Conservation (phyloP, 179 eudicot species). For the Drosera spatulata region DNA sequence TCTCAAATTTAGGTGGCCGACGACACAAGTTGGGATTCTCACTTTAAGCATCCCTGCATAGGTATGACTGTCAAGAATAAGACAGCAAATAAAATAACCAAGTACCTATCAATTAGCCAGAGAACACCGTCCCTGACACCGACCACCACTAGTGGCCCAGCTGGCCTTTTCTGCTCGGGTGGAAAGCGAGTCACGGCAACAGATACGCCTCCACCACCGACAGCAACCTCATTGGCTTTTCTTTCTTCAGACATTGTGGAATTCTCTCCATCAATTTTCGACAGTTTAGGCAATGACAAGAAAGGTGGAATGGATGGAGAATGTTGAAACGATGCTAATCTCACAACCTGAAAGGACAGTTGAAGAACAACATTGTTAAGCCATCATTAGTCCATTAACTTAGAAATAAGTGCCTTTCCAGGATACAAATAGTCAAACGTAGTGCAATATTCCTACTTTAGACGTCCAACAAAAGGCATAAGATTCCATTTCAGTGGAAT, state of each 20-base stretch:
- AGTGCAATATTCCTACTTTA: no score
- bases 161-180: constrained; percentile 87
- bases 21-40: no score
- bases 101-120: constrained; percentile 78
- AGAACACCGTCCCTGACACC: constrained; percentile 95
- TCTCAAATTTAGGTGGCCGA: no score
- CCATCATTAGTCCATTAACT: not conserved
- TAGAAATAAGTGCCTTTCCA: no score
- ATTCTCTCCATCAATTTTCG: constrained; percentile 61
- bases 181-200: constrained; percentile 96
- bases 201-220: constrained; percentile 94
- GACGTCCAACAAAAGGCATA: no score
- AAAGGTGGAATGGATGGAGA: constrained; percentile 95
- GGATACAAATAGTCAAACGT: no score
- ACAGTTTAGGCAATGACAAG: constrained; percentile 65
- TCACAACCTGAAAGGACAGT: constrained; percentile 44
- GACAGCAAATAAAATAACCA: not conserved
- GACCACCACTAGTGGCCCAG: constrained; percentile 84
- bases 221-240: constrained; percentile 64
- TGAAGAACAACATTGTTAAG: not conserved
- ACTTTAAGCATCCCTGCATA: not conserved
- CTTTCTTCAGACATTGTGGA: constrained; percentile 48
- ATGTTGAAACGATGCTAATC: constrained; percentile 93
- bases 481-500: no score
- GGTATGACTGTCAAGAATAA: not conserved